Evolutionary conservation across 2,329 filamentous ascomycete genomes (phyloP).

Genomic region (Penicillium sp.): DNA sequence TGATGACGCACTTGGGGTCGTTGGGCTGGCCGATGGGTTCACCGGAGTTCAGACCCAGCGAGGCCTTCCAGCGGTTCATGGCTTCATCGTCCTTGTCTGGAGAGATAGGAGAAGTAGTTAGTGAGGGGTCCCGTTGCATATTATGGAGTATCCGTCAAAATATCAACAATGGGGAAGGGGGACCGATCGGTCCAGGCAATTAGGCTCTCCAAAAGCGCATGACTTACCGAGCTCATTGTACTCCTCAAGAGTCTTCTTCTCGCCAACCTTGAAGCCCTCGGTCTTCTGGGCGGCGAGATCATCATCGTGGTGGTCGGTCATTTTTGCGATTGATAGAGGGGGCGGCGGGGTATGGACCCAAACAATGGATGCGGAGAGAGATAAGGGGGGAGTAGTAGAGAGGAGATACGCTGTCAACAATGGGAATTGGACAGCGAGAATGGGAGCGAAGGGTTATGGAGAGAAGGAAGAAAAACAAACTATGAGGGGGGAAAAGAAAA

Average conservation of each 20-base stretch:
- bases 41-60: slow-evolving; percentile 80
- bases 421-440: slow-evolving; percentile 6
- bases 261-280: slow-evolving; percentile 95
- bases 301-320: slow-evolving; percentile 74
- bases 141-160: not conserved
- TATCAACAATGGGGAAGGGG: not conserved
- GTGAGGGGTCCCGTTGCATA: slow-evolving; percentile 30
- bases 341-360: slow-evolving; percentile 26
- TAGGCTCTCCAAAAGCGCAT: not conserved
- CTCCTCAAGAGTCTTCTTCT: slow-evolving; percentile 97
- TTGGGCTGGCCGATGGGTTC: slow-evolving; percentile 74
- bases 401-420: not conserved
- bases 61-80: slow-evolving; percentile 96
- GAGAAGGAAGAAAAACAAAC: slow-evolving; percentile 18
- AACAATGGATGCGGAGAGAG: slow-evolving; percentile 13
- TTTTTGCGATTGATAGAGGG: slow-evolving; percentile 48
- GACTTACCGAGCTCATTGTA: slow-evolving; percentile 90
- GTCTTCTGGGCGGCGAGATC: slow-evolving; percentile 87
- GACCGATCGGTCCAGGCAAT: slow-evolving; percentile 8
- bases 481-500: slow-evolving; percentile 15
- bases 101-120: not conserved
- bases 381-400: not conserved
- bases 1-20: slow-evolving; percentile 91
- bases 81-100: slow-evolving; percentile 81
- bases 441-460: slow-evolving; percentile 15